A percentile compares a stretch with the other conserved stretches of the same genome.
Evolutionary conservation across 495 filamentous ascomycete species (phyloP).

Genomic region (Pseudevernia furfuracea): DNA sequence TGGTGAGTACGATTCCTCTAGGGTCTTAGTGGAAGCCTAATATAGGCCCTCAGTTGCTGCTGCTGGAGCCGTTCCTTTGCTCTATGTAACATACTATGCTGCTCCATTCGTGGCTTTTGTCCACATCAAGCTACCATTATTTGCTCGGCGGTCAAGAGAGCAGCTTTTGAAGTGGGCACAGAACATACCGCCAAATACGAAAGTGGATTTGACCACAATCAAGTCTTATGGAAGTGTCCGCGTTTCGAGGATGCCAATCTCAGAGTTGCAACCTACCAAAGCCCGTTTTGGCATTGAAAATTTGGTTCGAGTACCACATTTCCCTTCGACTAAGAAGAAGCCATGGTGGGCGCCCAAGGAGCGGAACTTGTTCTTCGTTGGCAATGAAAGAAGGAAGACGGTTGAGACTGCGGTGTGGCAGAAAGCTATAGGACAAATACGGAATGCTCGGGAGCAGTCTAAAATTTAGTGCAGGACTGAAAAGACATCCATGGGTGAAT

Average conservation of each 20-base stretch:
- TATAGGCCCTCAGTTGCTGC: slow-evolving; percentile 40
- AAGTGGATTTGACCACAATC: slow-evolving; percentile 64
- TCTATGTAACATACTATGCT: slow-evolving; percentile 57
- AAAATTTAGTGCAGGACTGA: not conserved
- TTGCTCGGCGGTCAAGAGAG: slow-evolving; percentile 61
- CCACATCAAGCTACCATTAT: slow-evolving; percentile 59
- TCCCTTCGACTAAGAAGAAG: slow-evolving; percentile 18
- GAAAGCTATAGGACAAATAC: slow-evolving; percentile 19
- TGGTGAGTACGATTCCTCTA: slow-evolving; percentile 32
- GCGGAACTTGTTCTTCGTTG: slow-evolving; percentile 21
- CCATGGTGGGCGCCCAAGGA: slow-evolving; percentile 29
- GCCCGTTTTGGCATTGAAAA: slow-evolving; percentile 46
- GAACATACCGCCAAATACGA: slow-evolving; percentile 53
- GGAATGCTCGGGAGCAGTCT: not conserved
- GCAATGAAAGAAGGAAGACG: slow-evolving; percentile 12
- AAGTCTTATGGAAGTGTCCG: slow-evolving; percentile 53
- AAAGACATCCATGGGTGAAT: too few relatives aligned
- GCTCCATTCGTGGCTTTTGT: slow-evolving; percentile 66
- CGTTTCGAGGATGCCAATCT: slow-evolving; percentile 38
- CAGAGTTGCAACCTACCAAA: slow-evolving; percentile 42
- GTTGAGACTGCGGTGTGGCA: slow-evolving; percentile 22
- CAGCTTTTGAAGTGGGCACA: slow-evolving; percentile 56
- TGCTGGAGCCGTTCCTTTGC: slow-evolving; percentile 55
- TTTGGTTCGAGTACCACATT: slow-evolving; percentile 31
- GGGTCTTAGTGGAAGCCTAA: slow-evolving; percentile 5